phyloP scores from a whole-genome alignment of 495 filamentous ascomycete species.

The Parmelia sp. region DNA sequence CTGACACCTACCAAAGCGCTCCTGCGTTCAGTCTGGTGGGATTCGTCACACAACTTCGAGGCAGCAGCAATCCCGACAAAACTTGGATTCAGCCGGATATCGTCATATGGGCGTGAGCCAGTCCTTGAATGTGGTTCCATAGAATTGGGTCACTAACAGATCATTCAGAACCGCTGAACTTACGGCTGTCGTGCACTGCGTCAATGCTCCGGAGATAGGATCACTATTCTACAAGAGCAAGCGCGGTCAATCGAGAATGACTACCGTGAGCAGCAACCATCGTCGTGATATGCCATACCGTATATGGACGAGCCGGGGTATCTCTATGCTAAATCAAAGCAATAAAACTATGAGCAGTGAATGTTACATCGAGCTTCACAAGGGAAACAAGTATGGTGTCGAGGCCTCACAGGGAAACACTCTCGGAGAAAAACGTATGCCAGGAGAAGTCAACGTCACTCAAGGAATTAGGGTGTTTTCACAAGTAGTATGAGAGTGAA shows the following conservation, averaged over 20 bases:
- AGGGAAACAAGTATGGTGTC: not conserved
- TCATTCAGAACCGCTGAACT: constrained; percentile 20
- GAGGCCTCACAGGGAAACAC: not conserved
- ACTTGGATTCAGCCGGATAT: constrained; percentile 29
- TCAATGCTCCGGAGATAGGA: constrained; percentile 15
- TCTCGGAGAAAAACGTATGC: not conserved
- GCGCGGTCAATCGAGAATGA: not conserved
- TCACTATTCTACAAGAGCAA: not conserved
- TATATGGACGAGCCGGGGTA: not conserved
- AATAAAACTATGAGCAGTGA: not conserved
- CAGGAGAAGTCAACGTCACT: not conserved
- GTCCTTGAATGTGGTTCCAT: not conserved
- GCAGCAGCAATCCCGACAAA: constrained; percentile 26
- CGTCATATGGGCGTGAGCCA: constrained; percentile 9
- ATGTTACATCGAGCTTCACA: not conserved
- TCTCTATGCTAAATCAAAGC: not conserved
- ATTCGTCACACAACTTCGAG: constrained; percentile 23
- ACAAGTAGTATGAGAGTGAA: not conserved
- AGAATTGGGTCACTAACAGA: not conserved
- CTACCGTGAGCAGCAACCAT: not conserved
- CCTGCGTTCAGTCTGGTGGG: constrained; percentile 30
- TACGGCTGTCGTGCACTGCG: constrained; percentile 19
- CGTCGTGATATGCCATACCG: not conserved
- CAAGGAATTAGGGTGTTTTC: not conserved
- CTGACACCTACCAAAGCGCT: constrained; percentile 22